These are phyloP conservation scores for Sedum album DNA, from an alignment of 164 flowering plant species.

Conservation along the genomic window DNA sequence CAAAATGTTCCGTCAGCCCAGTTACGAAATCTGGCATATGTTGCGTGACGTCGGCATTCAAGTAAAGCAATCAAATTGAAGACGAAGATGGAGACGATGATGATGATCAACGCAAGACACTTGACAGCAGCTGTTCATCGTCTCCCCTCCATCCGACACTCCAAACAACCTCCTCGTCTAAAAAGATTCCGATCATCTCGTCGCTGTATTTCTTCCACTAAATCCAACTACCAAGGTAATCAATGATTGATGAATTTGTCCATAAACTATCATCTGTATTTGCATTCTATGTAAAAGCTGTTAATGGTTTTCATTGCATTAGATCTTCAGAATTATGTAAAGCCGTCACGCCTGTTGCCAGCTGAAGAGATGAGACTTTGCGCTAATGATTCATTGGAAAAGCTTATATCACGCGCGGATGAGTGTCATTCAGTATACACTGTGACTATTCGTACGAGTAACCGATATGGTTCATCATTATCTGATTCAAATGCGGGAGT, in stretches of 20 bases:
- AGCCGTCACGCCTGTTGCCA: constrained; percentile 57
- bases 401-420: constrained; percentile 18
- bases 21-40: too few species aligned
- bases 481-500: constrained; percentile 55
- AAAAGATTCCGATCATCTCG: neutral
- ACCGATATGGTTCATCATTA: constrained; percentile 46
- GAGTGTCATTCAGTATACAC: constrained; percentile 33
- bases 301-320: constrained; percentile 12
- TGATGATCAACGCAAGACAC: neutral
- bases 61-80: neutral
- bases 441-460: constrained; percentile 55
- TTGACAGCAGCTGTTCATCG: neutral
- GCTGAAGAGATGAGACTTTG: constrained; percentile 36
- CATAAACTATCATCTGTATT: too few species aligned
- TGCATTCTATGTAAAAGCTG: too few species aligned
- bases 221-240: constrained; percentile 3
- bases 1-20: too few species aligned
- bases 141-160: neutral
- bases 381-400: constrained; percentile 22
- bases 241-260: too few species aligned
- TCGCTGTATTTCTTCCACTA: neutral
- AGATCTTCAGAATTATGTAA: constrained; percentile 75
- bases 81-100: neutral
- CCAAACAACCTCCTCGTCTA: neutral
- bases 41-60: too few species aligned